phyloP scores from a whole-genome alignment of 2,329 filamentous ascomycete genomes.

The Talaromyces sp. region DNA sequence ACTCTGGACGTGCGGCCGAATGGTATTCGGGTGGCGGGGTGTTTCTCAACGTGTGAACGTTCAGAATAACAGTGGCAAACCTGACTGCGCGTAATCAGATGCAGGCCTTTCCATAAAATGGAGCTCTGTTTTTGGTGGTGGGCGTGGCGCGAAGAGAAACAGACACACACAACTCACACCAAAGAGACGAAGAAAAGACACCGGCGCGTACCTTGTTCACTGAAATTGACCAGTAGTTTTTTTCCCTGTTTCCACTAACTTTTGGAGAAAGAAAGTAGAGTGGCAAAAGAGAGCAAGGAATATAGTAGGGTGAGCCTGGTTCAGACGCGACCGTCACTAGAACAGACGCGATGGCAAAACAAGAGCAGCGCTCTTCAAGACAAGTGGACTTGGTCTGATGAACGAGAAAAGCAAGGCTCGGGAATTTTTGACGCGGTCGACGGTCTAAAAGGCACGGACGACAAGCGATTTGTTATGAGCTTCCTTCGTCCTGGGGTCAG shows the following conservation, averaged over 20 bases:
- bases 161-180: not conserved
- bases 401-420: constrained; percentile 10
- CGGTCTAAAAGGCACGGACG: constrained; percentile 14
- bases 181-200: constrained; percentile 7
- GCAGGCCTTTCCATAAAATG: constrained; percentile 57
- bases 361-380: constrained; percentile 7
- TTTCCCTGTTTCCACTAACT: not conserved
- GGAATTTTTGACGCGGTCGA: constrained; percentile 12
- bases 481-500: constrained; percentile 7
- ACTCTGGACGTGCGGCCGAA: constrained; percentile 73
- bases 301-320: constrained; percentile 3
- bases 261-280: not conserved
- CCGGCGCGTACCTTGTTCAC: constrained; percentile 22
- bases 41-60: constrained; percentile 51
- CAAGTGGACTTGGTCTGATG: constrained; percentile 9
- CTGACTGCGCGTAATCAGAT: constrained; percentile 79
- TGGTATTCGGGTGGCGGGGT: constrained; percentile 89
- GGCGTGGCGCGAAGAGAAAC: not conserved
- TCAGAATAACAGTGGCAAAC: constrained; percentile 82
- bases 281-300: not conserved
- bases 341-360: constrained; percentile 13
- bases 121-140: constrained; percentile 2
- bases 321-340: constrained; percentile 12
- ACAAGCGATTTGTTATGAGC: constrained; percentile 14
- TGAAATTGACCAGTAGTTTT: constrained; percentile 4